Conservation (phyloP, 75 land plant genomes). For the Azolla pinnata region DNA sequence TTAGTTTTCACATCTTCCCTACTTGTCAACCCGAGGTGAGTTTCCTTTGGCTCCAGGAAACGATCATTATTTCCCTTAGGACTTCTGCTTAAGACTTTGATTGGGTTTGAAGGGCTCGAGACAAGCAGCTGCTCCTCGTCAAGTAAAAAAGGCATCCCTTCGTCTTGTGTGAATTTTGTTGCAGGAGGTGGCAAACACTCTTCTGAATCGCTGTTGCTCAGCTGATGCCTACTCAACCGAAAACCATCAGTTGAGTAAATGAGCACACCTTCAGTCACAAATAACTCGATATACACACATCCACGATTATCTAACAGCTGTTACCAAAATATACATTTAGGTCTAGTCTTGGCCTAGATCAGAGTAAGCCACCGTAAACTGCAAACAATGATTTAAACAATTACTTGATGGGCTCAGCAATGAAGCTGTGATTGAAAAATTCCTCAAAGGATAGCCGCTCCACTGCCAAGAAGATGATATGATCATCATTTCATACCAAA, state of each 20-base stretch:
- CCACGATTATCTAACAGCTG: too few species aligned
- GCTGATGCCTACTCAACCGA: background rate
- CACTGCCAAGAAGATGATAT: too few species aligned
- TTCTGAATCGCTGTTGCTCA: background rate
- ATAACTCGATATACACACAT: too few species aligned
- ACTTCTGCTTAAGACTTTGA: background rate
- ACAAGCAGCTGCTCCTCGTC: slow-evolving; percentile 55
- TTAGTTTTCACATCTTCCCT: too few species aligned
- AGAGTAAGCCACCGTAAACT: background rate
- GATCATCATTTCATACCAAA: too few species aligned
- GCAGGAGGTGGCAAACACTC: background rate
- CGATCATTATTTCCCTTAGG: background rate
- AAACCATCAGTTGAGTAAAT: too few species aligned
- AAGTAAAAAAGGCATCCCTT: slow-evolving; percentile 56
- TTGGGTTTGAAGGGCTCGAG: background rate
- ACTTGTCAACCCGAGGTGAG: too few species aligned
- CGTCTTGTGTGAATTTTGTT: slow-evolving; percentile 55
- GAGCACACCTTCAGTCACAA: too few species aligned
- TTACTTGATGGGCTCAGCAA: slow-evolving; percentile 43
- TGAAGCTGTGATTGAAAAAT: slow-evolving; percentile 74
- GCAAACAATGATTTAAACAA: background rate
- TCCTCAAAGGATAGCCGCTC: slow-evolving; percentile 88
- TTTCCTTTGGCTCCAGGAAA: background rate
- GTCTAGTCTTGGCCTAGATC: too few species aligned
- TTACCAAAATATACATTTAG: too few species aligned